phyloP scores from a whole-genome alignment of 108 stramenopile genomes.

The Fistulifera solaris region DNA sequence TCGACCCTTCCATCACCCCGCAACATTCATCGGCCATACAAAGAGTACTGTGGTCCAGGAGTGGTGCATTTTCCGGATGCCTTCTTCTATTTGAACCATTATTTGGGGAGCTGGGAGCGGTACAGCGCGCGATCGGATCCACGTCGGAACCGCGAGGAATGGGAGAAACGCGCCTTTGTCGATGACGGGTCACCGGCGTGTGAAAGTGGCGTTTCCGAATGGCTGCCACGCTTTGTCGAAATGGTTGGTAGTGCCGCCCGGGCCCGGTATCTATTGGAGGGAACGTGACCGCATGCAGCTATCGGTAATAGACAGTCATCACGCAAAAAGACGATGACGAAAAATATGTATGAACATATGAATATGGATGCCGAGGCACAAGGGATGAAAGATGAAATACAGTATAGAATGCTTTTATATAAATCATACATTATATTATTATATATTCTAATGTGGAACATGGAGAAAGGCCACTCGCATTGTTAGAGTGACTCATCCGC shows the following conservation, averaged over 20 bases:
- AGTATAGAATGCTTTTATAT: too few species aligned
- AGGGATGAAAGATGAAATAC: too few species aligned
- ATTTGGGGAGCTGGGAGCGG: slow-evolving; percentile 32
- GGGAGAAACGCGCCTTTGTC: slow-evolving; percentile 19
- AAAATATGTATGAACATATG: too few species aligned
- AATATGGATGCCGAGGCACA: too few species aligned
- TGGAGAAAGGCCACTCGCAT: too few species aligned
- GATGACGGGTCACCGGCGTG: slow-evolving; percentile 11
- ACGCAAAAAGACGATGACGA: too few species aligned
- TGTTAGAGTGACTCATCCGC: not conserved
- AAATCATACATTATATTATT: too few species aligned
- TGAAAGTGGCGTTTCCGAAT: slow-evolving; percentile 6
- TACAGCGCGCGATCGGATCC: slow-evolving; percentile 14
- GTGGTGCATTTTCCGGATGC: slow-evolving; percentile 2
- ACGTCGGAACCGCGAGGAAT: slow-evolving; percentile 15
- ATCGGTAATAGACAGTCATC: too few species aligned
- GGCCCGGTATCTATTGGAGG: slow-evolving; percentile 11
- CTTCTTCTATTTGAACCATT: slow-evolving; percentile 22
- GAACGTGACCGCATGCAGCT: not conserved
- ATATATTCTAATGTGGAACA: too few species aligned
- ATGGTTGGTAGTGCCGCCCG: slow-evolving; percentile 7
- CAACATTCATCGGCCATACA: slow-evolving; percentile 31
- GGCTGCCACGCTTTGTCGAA: slow-evolving; percentile 12
- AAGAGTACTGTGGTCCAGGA: slow-evolving; percentile 14
- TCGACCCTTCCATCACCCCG: too few species aligned